Conservation (phyloP, 345 rosid species). For the Camelina neglecta region DNA sequence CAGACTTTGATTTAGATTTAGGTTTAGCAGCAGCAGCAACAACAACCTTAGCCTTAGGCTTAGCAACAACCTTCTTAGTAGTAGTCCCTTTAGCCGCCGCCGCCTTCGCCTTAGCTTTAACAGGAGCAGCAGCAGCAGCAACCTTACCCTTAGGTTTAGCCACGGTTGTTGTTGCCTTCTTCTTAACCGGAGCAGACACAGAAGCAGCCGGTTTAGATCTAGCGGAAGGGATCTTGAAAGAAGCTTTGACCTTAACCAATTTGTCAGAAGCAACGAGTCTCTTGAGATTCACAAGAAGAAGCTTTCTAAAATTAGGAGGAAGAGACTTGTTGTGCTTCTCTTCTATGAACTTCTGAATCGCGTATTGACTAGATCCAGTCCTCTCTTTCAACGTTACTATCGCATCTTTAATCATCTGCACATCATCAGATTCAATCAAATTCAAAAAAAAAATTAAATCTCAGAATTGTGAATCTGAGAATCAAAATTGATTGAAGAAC, state of each 20-base stretch:
- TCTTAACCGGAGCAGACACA: conserved; percentile 45
- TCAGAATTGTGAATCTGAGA: neutral
- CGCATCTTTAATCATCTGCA: conserved; percentile 79
- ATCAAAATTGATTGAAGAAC: neutral
- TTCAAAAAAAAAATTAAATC: neutral
- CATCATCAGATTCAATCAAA: neutral
- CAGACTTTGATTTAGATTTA: too few species aligned
- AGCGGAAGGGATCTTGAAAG: conserved; percentile 68
- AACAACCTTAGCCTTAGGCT: conserved; percentile 41
- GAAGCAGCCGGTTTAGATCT: conserved; percentile 27
- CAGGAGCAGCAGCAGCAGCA: conserved; percentile 32
- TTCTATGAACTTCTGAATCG: conserved; percentile 79
- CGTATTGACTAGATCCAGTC: conserved; percentile 89
- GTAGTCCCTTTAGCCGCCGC: conserved; percentile 16
- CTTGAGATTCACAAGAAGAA: conserved; percentile 66
- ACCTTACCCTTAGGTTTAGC: conserved; percentile 45
- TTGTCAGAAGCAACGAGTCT: conserved; percentile 69
- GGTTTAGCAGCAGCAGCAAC: conserved; percentile 40
- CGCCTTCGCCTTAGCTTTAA: conserved; percentile 45
- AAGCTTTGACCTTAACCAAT: conserved; percentile 72
- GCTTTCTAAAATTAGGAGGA: conserved; percentile 67
- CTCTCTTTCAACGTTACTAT: conserved; percentile 74
- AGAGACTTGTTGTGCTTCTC: conserved; percentile 75
- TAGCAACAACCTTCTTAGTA: conserved; percentile 36
- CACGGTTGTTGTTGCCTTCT: conserved; percentile 23